Conservation (phyloP, 441 rosid species). For the Gossypium gossypioides region DNA sequence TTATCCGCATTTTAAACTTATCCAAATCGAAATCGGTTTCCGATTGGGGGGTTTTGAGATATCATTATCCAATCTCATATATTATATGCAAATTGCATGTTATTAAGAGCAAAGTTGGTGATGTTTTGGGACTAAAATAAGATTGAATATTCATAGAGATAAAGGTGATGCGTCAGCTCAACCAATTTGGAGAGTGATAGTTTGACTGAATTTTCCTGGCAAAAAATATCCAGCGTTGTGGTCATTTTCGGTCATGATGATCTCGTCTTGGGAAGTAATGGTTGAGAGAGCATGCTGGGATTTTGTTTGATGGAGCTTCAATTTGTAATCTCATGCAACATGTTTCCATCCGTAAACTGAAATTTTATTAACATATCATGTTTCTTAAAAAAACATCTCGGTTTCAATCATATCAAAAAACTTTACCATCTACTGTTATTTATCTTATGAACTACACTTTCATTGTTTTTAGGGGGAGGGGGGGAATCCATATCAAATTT, state of each 20-base stretch:
- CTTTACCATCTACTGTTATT: too few relatives aligned
- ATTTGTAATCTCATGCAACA: background rate
- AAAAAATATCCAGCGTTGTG: background rate
- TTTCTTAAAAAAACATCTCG: too few relatives aligned
- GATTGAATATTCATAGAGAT: background rate
- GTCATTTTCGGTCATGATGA: conserved; percentile 6
- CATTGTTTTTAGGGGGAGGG: too few relatives aligned
- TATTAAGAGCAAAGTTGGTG: background rate
- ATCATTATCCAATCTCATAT: background rate
- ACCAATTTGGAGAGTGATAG: background rate
- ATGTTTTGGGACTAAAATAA: background rate
- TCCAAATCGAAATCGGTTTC: background rate
- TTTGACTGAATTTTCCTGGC: background rate
- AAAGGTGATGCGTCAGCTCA: conserved; percentile 7
- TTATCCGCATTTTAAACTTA: background rate
- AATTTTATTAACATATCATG: too few relatives aligned
- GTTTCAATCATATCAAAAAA: too few relatives aligned
- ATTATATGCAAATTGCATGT: background rate
- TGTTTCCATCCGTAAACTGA: too few relatives aligned
- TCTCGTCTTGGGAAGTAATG: background rate
- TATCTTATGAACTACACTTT: too few relatives aligned
- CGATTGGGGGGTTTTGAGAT: background rate
- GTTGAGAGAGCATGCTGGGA: background rate
- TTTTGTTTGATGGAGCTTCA: background rate
- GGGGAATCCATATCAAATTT: too few relatives aligned